Percentiles rank a stretch among this genome's conserved stretches.
Evolutionary conservation across 345 rosid species (phyloP).

Genomic region (Citrus glauca): DNA sequence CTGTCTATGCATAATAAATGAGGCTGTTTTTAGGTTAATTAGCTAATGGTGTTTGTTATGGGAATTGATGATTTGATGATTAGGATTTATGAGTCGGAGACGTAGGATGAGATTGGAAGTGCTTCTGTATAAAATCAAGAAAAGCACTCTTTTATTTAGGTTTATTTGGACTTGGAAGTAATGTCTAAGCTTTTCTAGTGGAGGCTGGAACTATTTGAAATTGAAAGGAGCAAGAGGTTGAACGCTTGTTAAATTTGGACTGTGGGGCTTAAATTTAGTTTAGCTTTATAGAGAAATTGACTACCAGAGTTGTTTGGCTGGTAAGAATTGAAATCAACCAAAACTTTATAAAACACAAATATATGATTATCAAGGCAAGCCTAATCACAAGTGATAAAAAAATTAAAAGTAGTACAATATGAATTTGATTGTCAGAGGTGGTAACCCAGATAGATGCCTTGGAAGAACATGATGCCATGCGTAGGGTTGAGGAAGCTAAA

Average conservation of each 20-base stretch:
- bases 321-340: background rate
- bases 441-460: conserved; percentile 43
- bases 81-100: background rate
- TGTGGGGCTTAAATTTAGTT: background rate
- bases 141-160: background rate
- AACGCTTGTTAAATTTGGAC: background rate
- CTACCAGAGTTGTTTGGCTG: background rate
- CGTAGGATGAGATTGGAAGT: background rate
- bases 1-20: too few relatives aligned
- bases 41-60: background rate
- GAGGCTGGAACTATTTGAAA: background rate
- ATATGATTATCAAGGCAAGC: background rate
- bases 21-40: background rate
- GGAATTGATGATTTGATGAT: background rate
- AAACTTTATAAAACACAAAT: background rate
- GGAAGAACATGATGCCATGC: conserved; percentile 42
- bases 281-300: background rate
- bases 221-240: background rate
- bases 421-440: conserved; percentile 25
- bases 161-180: background rate
- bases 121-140: background rate
- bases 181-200: background rate
- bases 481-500: conserved; percentile 49
- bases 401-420: background rate
- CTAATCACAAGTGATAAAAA: background rate